phyloP scores from a whole-genome alignment of 2,329 filamentous ascomycete genomes.

The Aspergillus novoparasiticus region DNA sequence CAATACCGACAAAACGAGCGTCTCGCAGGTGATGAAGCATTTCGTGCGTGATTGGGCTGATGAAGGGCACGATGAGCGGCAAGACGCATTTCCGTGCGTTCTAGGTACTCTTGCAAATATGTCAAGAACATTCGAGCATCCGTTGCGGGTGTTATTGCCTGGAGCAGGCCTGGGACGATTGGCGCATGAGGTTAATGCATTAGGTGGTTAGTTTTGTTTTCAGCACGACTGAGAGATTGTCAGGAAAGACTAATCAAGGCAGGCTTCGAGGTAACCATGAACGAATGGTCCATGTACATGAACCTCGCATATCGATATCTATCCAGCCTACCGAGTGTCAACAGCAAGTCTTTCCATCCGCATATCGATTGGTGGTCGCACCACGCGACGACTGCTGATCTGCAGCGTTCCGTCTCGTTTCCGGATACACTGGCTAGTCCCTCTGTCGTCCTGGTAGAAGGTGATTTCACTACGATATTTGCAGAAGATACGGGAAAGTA shows the following conservation, averaged over 20 bases:
- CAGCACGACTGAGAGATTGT: background rate
- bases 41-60: slow-evolving; percentile 60
- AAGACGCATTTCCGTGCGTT: slow-evolving; percentile 41
- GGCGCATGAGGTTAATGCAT: slow-evolving; percentile 53
- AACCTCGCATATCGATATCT: slow-evolving; percentile 58
- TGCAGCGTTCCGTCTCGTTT: slow-evolving; percentile 50
- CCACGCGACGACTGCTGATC: slow-evolving; percentile 52
- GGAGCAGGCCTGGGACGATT: slow-evolving; percentile 58
- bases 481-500: slow-evolving; percentile 31
- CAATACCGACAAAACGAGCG: slow-evolving; percentile 50
- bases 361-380: slow-evolving; percentile 62
- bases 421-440: slow-evolving; percentile 46
- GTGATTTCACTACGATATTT: slow-evolving; percentile 56
- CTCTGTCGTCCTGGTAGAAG: slow-evolving; percentile 50
- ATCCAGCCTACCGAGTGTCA: slow-evolving; percentile 30
- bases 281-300: slow-evolving; percentile 63
- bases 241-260: background rate
- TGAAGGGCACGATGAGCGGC: slow-evolving; percentile 51
- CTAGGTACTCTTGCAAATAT: slow-evolving; percentile 27
- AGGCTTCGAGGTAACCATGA: slow-evolving; percentile 57
- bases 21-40: slow-evolving; percentile 59
- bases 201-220: slow-evolving; percentile 36
- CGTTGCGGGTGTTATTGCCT: slow-evolving; percentile 51
- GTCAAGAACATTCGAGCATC: slow-evolving; percentile 3
- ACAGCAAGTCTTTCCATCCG: slow-evolving; percentile 45